phyloP scores from a whole-genome alignment of 2,329 filamentous ascomycete species.

The Chaetoscypha palmicola region DNA sequence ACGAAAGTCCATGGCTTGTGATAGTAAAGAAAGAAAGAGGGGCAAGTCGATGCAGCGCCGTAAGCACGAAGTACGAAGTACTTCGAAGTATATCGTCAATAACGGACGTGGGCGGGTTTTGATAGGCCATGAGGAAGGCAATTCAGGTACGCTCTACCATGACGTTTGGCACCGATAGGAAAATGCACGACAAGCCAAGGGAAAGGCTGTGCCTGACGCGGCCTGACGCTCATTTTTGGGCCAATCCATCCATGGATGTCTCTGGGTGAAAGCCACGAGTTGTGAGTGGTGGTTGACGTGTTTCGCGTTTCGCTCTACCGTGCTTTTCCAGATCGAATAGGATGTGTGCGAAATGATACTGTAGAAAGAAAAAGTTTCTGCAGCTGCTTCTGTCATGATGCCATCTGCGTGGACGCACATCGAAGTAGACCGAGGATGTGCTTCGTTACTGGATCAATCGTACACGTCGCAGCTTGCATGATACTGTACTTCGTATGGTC shows the following conservation, averaged over 20 bases:
- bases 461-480: constrained; percentile 13
- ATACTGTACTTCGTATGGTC: constrained; percentile 6
- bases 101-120: too few relatives aligned
- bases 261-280: constrained; percentile 16
- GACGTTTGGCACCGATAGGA: constrained; percentile 2
- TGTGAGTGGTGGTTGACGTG: constrained; percentile 23
- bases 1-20: too few relatives aligned
- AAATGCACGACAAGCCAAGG: constrained; percentile 11
- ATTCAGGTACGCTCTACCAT: too few relatives aligned
- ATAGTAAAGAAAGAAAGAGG: neutral
- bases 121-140: too few relatives aligned
- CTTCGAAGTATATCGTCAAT: too few relatives aligned
- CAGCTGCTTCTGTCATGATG: neutral
- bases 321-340: constrained; percentile 15
- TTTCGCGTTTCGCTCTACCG: constrained; percentile 23
- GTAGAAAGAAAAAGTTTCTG: neutral
- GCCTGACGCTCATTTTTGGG: constrained; percentile 12
- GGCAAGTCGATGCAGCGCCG: neutral
- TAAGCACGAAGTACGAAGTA: too few relatives aligned
- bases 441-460: constrained; percentile 1
- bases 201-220: neutral
- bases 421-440: neutral
- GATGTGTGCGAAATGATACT: neutral
- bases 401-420: neutral
- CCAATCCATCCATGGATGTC: constrained; percentile 20